These are phyloP conservation scores for Rhodotorula graminis DNA, from an alignment of 768 basidiomycete genomes.

Conservation along the genomic window DNA sequence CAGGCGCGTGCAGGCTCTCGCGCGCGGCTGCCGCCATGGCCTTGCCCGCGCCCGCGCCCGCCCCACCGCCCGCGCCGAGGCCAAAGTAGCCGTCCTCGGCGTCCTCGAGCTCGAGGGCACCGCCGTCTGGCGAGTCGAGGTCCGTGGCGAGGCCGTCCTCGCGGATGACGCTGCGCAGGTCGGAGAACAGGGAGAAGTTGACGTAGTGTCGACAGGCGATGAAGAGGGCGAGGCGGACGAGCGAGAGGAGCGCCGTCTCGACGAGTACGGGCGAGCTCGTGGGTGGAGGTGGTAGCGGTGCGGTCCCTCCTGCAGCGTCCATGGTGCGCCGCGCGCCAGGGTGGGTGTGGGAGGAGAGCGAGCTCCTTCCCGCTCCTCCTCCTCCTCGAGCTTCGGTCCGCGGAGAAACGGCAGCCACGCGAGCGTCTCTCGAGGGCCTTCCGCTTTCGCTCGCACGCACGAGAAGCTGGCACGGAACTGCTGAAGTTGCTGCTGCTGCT, in stretches of 20 bases:
- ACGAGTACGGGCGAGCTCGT: neutral
- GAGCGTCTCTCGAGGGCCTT: too few species aligned
- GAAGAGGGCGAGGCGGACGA: slow-evolving; percentile 38
- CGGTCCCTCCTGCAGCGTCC: neutral
- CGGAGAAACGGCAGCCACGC: too few species aligned
- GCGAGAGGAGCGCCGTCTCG: slow-evolving; percentile 31
- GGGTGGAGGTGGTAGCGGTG: neutral
- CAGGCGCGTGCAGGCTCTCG: too few species aligned
- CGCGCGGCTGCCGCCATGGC: too few species aligned
- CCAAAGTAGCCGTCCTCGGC: slow-evolving; percentile 20
- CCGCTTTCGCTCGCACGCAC: too few species aligned
- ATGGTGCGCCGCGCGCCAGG: neutral
- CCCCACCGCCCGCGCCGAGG: neutral
- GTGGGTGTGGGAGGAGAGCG: too few species aligned
- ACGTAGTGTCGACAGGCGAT: slow-evolving; percentile 38
- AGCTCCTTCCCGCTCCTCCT: too few species aligned
- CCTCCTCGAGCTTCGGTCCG: too few species aligned
- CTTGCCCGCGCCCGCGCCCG: neutral
- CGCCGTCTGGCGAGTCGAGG: slow-evolving; percentile 9
- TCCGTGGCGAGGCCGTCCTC: slow-evolving; percentile 22
- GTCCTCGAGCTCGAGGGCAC: slow-evolving; percentile 20
- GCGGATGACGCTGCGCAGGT: slow-evolving; percentile 38
- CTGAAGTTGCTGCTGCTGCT: neutral
- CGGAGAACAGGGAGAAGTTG: slow-evolving; percentile 37
- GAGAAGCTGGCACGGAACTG: too few species aligned